Evolutionary conservation across 2,329 filamentous ascomycete species (phyloP).

Genomic region (Volutella citrinella): DNA sequence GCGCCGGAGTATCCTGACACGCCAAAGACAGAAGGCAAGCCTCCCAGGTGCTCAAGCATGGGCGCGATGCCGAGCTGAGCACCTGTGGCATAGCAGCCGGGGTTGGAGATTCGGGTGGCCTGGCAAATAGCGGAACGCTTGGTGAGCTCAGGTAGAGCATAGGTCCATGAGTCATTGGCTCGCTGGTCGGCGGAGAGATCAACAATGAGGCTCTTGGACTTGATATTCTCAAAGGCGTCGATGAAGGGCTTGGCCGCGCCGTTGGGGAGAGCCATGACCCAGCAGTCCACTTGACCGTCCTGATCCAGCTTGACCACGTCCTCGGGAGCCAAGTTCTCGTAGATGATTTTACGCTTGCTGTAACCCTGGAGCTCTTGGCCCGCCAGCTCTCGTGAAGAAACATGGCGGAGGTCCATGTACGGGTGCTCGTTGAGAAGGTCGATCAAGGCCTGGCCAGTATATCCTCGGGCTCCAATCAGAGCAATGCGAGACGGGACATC

Average conservation of each 20-base stretch:
- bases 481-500: conserved; percentile 74
- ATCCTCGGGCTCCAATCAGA: conserved; percentile 87
- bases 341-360: conserved; percentile 84
- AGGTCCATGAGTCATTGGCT: conserved; percentile 75
- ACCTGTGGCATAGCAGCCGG: conserved; percentile 92
- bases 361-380: conserved; percentile 89
- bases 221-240: conserved; percentile 75
- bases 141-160: conserved; percentile 84
- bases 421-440: conserved; percentile 84
- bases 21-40: conserved; percentile 80
- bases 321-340: conserved; percentile 85
- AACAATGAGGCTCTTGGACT: conserved; percentile 69
- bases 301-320: conserved; percentile 84
- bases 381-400: conserved; percentile 88
- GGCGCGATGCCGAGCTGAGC: conserved; percentile 88
- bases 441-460: conserved; percentile 89
- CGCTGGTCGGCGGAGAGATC: conserved; percentile 97
- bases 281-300: conserved; percentile 84
- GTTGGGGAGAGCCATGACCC: conserved; percentile 97
- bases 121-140: conserved; percentile 73
- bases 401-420: conserved; percentile 83
- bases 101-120: conserved; percentile 82
- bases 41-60: conserved; percentile 71
- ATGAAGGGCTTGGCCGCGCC: conserved; percentile 92
- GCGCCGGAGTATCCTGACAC: conserved; percentile 93